phyloP scores from a whole-genome alignment of 208 protist species.

The Wallacemonas sp. region DNA sequence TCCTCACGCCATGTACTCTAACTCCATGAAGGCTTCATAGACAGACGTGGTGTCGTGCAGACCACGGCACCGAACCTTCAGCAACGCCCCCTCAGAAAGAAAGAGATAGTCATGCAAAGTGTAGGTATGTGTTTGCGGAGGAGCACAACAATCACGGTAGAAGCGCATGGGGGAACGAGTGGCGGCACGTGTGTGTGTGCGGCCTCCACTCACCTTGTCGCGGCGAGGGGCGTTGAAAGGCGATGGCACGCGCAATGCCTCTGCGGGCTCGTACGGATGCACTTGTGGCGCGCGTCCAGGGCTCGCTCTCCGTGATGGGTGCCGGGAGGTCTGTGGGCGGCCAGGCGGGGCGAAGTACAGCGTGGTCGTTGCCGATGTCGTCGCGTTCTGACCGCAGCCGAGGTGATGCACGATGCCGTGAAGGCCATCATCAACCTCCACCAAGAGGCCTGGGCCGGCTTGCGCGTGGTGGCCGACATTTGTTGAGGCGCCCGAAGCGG shows the following conservation, averaged over 20 bases:
- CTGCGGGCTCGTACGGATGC: not conserved
- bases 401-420: not conserved
- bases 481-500: not conserved
- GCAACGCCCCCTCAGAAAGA: slow-evolving; percentile 30
- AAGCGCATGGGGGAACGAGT: slow-evolving; percentile 4
- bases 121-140: slow-evolving; percentile 39
- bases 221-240: not conserved
- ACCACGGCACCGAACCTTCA: slow-evolving; percentile 51
- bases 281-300: not conserved
- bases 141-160: slow-evolving; percentile 34
- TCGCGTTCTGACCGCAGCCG: not conserved
- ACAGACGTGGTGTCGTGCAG: slow-evolving; percentile 22
- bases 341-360: not conserved
- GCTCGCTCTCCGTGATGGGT: not conserved
- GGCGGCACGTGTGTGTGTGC: not conserved
- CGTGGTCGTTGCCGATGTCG: not conserved
- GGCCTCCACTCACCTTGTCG: too few species aligned
- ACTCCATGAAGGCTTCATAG: slow-evolving; percentile 57
- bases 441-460: not conserved
- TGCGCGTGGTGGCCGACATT: not conserved
- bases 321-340: not conserved
- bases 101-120: slow-evolving; percentile 43
- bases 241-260: not conserved
- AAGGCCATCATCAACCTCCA: slow-evolving; percentile 3
- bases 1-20: slow-evolving; percentile 53